Evolutionary conservation across 2,329 filamentous ascomycete genomes (phyloP).

Genomic region (Diaporthe sp.): DNA sequence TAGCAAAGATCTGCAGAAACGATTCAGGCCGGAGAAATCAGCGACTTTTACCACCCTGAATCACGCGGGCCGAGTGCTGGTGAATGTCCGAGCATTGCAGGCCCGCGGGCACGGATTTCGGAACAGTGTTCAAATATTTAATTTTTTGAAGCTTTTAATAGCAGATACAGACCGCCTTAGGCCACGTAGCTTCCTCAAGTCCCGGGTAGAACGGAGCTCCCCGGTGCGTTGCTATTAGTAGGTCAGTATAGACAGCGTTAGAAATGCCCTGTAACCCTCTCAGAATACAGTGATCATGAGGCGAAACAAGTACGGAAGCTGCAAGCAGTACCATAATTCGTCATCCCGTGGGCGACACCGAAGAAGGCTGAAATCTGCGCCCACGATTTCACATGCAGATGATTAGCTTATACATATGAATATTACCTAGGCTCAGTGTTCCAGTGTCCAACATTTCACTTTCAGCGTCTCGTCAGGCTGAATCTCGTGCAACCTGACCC

Average conservation of each 20-base stretch:
- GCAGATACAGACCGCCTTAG: no score
- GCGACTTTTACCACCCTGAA: background rate
- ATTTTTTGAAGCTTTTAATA: no score
- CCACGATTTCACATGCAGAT: background rate
- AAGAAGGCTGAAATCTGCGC: background rate
- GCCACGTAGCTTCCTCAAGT: background rate
- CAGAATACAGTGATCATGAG: no score
- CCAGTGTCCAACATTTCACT: no score
- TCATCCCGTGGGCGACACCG: background rate
- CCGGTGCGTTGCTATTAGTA: background rate
- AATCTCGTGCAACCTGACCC: background rate
- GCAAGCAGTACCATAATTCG: no score
- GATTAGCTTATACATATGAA: background rate
- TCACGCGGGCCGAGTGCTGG: background rate
- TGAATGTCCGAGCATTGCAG: background rate
- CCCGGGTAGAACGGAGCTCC: background rate
- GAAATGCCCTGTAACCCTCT: background rate
- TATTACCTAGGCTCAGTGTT: no score
- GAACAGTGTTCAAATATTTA: background rate
- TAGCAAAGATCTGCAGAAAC: background rate
- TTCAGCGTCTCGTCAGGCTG: background rate
- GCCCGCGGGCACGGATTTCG: no score
- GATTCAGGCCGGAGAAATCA: background rate
- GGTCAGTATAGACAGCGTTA: background rate
- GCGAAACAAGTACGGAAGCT: background rate